Evolutionary conservation across 148 eudicot species (phyloP), one percentile per base, ranked within the genome.

Genomic region (Limonium bicolor): DNA sequence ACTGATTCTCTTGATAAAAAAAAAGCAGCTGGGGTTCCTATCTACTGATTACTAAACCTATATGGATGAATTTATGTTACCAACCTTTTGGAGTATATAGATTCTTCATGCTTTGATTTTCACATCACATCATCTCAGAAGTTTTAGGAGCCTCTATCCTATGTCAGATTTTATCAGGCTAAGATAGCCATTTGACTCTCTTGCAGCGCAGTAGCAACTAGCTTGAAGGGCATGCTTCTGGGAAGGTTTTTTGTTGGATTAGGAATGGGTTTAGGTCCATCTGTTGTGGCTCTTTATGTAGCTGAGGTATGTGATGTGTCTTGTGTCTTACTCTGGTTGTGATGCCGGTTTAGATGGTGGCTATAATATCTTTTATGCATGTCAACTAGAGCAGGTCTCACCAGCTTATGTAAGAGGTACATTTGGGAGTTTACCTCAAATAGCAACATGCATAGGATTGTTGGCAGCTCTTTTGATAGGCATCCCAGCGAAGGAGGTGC

Each of bases 231-330:
- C 34, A 86, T 86, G 92, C 93, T 86, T 67, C 53, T 74, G 20
- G 96, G 96, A 42, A 86, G 96, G 59, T 74, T 86, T 40, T 64
- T 75, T 44, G 93, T 86, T 48, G 96, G 96, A 65, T 63, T 61
- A 27, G 96, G 93, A 30, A 80, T 86, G 93, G 96, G 93, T 54
- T 58, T 81, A 56, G 93, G 96, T 45, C 93, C 96, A 23, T 65
- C 96, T 60, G 78, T 80, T 56, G 92, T 87, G 50, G 78, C 96
- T 59, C 86, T 86, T 31, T 86, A 86, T 57, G 77, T 86, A 20
- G 58, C 96, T 14, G 96, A 86, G 96, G 96, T 86, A 68, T 25
- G n/a, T 28, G 48, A 34, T 26, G 22, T 36, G 12, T 30, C 29
- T 36, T 18, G 7, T 4, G 14, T 31, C 2, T 2, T 41, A 21